Evolutionary conservation across 2,329 filamentous ascomycete species (phyloP).

Genomic region (Fusarium duplospermum): DNA sequence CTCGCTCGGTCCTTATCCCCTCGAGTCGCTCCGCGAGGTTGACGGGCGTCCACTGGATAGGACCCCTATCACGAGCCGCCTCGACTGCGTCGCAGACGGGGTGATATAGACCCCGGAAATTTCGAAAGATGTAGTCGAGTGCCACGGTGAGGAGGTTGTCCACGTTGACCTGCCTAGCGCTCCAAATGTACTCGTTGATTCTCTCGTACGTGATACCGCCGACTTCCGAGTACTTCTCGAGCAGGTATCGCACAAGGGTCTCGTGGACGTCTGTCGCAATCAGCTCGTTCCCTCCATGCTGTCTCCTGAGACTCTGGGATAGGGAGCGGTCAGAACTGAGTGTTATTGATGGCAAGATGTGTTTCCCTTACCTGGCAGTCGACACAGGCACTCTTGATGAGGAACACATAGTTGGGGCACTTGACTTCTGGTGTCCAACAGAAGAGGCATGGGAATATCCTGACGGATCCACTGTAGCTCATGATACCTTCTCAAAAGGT

Average conservation of each 20-base stretch:
- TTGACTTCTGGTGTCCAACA: slow-evolving; percentile 42
- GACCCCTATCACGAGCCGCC: slow-evolving; percentile 30
- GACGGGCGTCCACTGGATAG: slow-evolving; percentile 31
- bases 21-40: slow-evolving; percentile 38
- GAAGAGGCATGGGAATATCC: slow-evolving; percentile 36
- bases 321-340: not conserved
- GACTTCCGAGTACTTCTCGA: slow-evolving; percentile 39
- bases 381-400: slow-evolving; percentile 38
- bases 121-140: slow-evolving; percentile 40
- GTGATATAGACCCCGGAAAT: slow-evolving; percentile 34
- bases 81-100: slow-evolving; percentile 36
- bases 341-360: not conserved
- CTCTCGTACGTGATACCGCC: slow-evolving; percentile 39
- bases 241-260: slow-evolving; percentile 40
- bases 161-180: slow-evolving; percentile 32
- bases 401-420: slow-evolving; percentile 42
- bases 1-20: slow-evolving; percentile 23
- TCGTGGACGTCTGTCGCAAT: slow-evolving; percentile 39
- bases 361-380: slow-evolving; percentile 39
- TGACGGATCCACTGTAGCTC: slow-evolving; percentile 29
- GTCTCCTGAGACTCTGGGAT: slow-evolving; percentile 19
- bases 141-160: slow-evolving; percentile 36
- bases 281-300: slow-evolving; percentile 23
- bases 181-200: slow-evolving; percentile 34
- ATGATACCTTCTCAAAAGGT: slow-evolving; percentile 21